Evolutionary conservation across 2,329 filamentous ascomycete species (phyloP).

Genomic region (Phoma herbarum): DNA sequence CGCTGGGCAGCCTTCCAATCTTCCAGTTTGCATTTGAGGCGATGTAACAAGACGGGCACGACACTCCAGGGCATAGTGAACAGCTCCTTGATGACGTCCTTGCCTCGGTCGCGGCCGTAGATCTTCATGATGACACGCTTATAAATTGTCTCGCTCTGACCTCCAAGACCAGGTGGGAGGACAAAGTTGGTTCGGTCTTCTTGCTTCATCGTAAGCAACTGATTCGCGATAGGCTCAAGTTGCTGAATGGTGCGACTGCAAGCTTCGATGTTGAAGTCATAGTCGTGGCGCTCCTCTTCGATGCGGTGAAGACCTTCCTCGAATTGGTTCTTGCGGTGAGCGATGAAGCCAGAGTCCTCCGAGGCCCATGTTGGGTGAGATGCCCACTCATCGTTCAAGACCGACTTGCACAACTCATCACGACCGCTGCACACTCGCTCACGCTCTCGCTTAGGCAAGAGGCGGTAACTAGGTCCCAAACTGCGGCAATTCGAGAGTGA

Average conservation of each 20-base stretch:
- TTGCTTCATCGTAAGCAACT: slow-evolving; percentile 78
- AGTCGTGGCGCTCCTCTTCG: slow-evolving; percentile 97
- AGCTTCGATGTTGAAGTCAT: slow-evolving; percentile 97
- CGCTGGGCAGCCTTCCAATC: slow-evolving; percentile 97
- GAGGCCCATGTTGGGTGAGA: slow-evolving; percentile 99
- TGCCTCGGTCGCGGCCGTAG: slow-evolving; percentile 84
- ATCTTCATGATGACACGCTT: slow-evolving; percentile 98
- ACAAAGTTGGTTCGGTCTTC: slow-evolving; percentile 78
- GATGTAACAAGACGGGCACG: slow-evolving; percentile 84
- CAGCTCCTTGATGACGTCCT: slow-evolving; percentile 85
- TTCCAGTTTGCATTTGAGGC: slow-evolving; percentile 94
- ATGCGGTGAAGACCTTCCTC: slow-evolving; percentile 96
- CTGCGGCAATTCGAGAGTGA: slow-evolving; percentile 94
- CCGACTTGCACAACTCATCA: slow-evolving; percentile 90
- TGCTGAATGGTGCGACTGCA: slow-evolving; percentile 95
- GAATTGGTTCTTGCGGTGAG: slow-evolving; percentile 94
- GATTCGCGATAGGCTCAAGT: slow-evolving; percentile 90
- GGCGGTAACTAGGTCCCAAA: slow-evolving; percentile 92
- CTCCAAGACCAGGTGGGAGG: slow-evolving; percentile 83
- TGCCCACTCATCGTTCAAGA: slow-evolving; percentile 97
- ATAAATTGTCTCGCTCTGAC: slow-evolving; percentile 95
- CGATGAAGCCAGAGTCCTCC: slow-evolving; percentile 96
- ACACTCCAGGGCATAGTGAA: slow-evolving; percentile 85
- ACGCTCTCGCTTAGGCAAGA: slow-evolving; percentile 89
- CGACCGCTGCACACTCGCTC: slow-evolving; percentile 92